Base-by-base conservation (phyloP, 257 asterid genomes). In the Nicotiana otophora region DNA sequence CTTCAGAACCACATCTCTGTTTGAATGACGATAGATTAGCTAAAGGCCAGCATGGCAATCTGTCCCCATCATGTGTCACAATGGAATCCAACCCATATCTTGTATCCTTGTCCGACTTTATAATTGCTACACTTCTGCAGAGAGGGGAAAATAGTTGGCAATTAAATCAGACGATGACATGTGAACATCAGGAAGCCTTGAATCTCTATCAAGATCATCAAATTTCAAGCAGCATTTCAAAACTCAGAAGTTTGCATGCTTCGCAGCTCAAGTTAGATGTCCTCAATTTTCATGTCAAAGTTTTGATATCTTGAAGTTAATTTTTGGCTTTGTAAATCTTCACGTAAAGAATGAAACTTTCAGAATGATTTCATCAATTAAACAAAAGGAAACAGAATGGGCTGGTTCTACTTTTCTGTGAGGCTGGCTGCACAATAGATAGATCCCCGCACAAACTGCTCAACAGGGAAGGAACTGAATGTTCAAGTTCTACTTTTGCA, bases 1-100 rank as follows among this genome's bases (percentile, higher is more conserved):
- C 92, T 85, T 91, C 93, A 33, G 90, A 83, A 76, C 98, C 97
- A 39, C 92, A 57, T 86, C 79, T 89, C 82, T 90, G 92, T 88
- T 82, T 85, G 81, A 93, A 91, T 31, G 95, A 93, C 5, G 91
- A 89, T 19, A 96, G 91, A 85, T 92, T 87, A 26, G 95, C 88
- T 87, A 94, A 85, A 4, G 99, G 93, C 91, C 91, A 83, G 85
- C 98, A 96, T 5, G 98, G 97, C 79, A 92, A 84, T 85, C 88
- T 96, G 80, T 90, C 94, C 63, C 99, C 98, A 70, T 93, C 97
- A 79, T 94, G 99, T 2, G 98, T 94, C 87, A 92, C 98, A 34
- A 96, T 86, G 77, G 93, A 91, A 83, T 94, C 96, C 78, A 90
- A 80, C 61, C 87, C 97, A 30, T 96, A 96, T 86, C 99, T 87